Conservation (phyloP, 2,329 filamentous ascomycete species). For the Penicillium sp. region DNA sequence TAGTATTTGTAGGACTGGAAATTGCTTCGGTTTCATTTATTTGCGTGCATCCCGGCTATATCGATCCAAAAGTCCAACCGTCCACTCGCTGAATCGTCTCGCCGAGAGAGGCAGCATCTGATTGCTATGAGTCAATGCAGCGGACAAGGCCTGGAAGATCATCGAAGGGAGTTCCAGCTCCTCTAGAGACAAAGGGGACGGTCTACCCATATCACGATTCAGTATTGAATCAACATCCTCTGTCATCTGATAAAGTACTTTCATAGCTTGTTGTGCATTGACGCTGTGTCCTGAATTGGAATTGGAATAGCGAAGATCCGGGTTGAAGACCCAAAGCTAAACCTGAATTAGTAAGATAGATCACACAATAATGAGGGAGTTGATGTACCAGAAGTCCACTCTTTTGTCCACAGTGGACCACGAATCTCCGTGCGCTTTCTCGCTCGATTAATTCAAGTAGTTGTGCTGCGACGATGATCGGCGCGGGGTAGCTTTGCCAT, state of each 20-base stretch:
- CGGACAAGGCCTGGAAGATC: conserved; percentile 40
- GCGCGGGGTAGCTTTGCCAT: conserved; percentile 33
- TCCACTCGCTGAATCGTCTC: conserved; percentile 55
- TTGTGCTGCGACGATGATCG: conserved; percentile 53
- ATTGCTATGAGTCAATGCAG: conserved; percentile 42
- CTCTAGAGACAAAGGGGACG: conserved; percentile 47
- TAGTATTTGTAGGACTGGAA: neutral
- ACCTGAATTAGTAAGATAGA: conserved; percentile 2
- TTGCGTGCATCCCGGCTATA: conserved; percentile 29
- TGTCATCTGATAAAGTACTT: conserved; percentile 53
- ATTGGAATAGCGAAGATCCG: conserved; percentile 57
- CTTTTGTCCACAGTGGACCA: conserved; percentile 43
- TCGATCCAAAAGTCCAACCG: conserved; percentile 53
- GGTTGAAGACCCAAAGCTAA: conserved; percentile 62
- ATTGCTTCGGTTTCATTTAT: neutral
- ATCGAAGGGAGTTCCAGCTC: conserved; percentile 45
- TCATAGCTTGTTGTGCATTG: conserved; percentile 52
- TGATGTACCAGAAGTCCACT: conserved; percentile 39
- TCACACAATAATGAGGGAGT: neutral
- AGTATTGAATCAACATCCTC: conserved; percentile 36
- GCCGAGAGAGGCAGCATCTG: conserved; percentile 50
- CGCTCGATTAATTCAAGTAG: conserved; percentile 58
- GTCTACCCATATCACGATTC: conserved; percentile 36
- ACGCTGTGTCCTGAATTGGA: conserved; percentile 33
- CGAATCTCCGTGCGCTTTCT: conserved; percentile 56